Conservation (phyloP, 2,329 filamentous ascomycete species). For the Verruconis gallopava region DNA sequence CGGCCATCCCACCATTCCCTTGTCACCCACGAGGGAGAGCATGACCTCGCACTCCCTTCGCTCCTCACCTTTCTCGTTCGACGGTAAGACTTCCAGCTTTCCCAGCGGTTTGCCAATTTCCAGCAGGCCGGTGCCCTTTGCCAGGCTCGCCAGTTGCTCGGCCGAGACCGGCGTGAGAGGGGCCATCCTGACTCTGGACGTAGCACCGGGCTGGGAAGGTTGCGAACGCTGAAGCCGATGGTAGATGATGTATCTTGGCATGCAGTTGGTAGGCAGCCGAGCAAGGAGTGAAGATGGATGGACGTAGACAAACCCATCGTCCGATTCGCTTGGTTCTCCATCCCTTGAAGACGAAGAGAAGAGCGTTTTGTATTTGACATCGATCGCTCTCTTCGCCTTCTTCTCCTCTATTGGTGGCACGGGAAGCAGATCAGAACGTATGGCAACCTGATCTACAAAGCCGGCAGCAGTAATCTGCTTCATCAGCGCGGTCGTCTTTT, state of each 20-base stretch:
- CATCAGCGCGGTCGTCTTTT: slow-evolving; percentile 58
- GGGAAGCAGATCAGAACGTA: slow-evolving; percentile 76
- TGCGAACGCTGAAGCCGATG: slow-evolving; percentile 64
- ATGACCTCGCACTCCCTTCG: slow-evolving; percentile 71
- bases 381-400: slow-evolving; percentile 73
- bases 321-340: slow-evolving; percentile 24
- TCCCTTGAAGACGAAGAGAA: slow-evolving; percentile 41
- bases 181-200: slow-evolving; percentile 64
- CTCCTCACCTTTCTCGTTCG: slow-evolving; percentile 40
- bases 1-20: slow-evolving; percentile 63
- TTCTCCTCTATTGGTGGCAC: slow-evolving; percentile 47
- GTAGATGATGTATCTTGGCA: slow-evolving; percentile 82
- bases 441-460: slow-evolving; percentile 88
- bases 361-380: slow-evolving; percentile 82
- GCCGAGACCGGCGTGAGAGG: slow-evolving; percentile 68
- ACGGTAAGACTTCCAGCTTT: slow-evolving; percentile 1
- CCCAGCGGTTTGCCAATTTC: slow-evolving; percentile 9
- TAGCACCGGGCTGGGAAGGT: slow-evolving; percentile 30
- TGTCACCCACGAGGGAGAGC: slow-evolving; percentile 60
- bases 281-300: slow-evolving; percentile 77
- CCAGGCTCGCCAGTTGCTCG: slow-evolving; percentile 62
- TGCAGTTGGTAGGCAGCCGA: slow-evolving; percentile 51
- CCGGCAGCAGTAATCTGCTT: slow-evolving; percentile 88
- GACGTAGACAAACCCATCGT: slow-evolving; percentile 64
- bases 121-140: slow-evolving; percentile 66